Base-by-base conservation (phyloP, 305 asterid genomes). In the Solanum hybrid region DNA sequence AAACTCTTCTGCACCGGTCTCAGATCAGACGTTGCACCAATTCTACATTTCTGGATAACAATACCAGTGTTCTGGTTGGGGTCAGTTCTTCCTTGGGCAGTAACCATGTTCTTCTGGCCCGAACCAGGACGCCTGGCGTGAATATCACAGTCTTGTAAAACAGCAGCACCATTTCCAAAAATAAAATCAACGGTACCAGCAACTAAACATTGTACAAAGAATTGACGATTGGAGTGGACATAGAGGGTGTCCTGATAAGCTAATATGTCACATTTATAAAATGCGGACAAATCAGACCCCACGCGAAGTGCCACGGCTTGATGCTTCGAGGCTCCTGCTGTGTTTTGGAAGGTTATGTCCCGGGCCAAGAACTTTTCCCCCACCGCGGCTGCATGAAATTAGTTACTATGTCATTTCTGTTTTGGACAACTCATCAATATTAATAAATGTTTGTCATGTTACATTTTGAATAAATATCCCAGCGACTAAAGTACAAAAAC, bases 241-340 rank as follows among this genome's bases (percentile, higher is more conserved):
- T 97, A 97, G 6, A 97, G 97, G 0, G 96, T 91, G 93, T 97
- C 99, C 80, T 97, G 99, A 88, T 95, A 94, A 2, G 95, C 99
- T 1, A 95, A 70, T 7, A 97, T 89, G 90, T 95, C 98, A 33
- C 99, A 97, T 9, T 89, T 37, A 82, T 96, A 96, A 90, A 97
- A 97, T 29, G 98, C 99, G 0, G 98, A 94, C 3, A 95, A 81
- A 39, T 97, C 99, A 4, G 98, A 91, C 7, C 98, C 98, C 5
- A 94, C 98, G 1, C 99, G 97, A 15, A 97, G 96, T 3, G 99
- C 98, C 76, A 97, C 99, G 4, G 99, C 99, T 70, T 97, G 99
- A 93, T 97, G 98, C 92, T 95, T 95, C 1, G 94, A 90, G 1
- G 97, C 92, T 15, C 99, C 99, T 3, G 99, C 99, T 4, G 98